Evolutionary conservation across 352 stramenopile species (phyloP), one percentile per base, ranked within the genome.

Genomic region (Phytophthora vignae): DNA sequence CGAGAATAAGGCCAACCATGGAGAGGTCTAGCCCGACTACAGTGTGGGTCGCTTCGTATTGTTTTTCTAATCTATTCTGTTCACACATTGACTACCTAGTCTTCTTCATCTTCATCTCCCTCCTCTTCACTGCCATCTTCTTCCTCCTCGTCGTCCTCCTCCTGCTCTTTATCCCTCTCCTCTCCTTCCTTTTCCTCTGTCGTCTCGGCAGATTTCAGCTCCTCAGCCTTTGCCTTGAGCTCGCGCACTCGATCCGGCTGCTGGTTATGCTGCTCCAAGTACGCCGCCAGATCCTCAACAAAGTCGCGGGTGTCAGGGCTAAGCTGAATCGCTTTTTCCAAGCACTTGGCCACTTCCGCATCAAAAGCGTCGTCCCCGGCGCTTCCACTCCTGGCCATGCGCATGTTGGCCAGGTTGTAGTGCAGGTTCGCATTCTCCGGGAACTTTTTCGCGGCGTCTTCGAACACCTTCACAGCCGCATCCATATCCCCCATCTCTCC

Each of bases 371-470:
- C 33, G 2, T 67, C 27, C 3, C 61, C 70, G 6, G 27, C 52
- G 50, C 63, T 76, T 15, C 73, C 71, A 49, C 69, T 80, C 29
- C 73, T 76, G 10, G 83, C 84, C 67, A 86, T 77, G n/a, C 78
- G 74, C 86, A 93, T 92, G 55, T 79, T 85, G 42, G 85, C 85
- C 31, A 93, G 36, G 65, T 93, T 93, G 68, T 82, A 93, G 33
- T 91, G 81, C 66, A 91, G 66, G 54, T 93, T 90, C 3, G 74
- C 84, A 49, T 78, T 82, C 1, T 60, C 42, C 0, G 84, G 76
- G 38, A 89, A 85, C 63, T 57, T 71, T 0, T 14, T 44, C 0
- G 70, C 71, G 12, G 81, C 86, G 25, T 81, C 67, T 56, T 77
- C 59, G 68, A 88, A 93, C 55, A 91, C 66, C 25, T 66, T 48